A percentile compares a stretch with the other conserved stretches of the same genome.
Evolutionary conservation across 768 basidiomycete species (phyloP).

Genomic region (Lactarius sanguifluus): DNA sequence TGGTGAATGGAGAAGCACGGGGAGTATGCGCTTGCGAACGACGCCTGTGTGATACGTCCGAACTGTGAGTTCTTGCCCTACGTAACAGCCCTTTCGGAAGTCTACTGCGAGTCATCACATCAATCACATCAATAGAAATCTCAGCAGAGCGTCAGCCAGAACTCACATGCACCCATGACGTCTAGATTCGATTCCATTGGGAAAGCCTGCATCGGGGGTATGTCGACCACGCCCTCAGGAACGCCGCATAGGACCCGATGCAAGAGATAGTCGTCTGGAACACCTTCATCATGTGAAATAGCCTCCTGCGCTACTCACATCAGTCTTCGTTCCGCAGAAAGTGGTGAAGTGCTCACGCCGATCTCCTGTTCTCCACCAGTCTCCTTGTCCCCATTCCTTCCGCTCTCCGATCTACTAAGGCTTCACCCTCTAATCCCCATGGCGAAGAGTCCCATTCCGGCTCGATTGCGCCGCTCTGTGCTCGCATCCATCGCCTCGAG

Average conservation of each 20-base stretch:
- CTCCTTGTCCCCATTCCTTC: constrained; percentile 77
- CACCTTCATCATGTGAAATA: constrained; percentile 54
- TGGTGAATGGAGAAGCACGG: constrained; percentile 56
- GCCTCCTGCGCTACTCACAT: constrained; percentile 49
- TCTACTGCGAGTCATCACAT: constrained; percentile 58
- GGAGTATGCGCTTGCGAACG: constrained; percentile 85
- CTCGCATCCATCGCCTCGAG: constrained; percentile 50
- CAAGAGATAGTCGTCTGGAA: constrained; percentile 61
- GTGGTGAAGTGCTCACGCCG: constrained; percentile 56
- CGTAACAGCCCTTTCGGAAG: constrained; percentile 96
- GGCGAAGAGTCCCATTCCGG: constrained; percentile 68
- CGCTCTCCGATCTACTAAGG: constrained; percentile 64
- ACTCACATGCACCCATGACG: constrained; percentile 88
- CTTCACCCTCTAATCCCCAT: constrained; percentile 57
- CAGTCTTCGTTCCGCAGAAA: constrained; percentile 19
- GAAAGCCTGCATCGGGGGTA: constrained; percentile 72
- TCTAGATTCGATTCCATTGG: constrained; percentile 96
- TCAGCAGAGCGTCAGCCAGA: neutral
- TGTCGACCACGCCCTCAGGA: constrained; percentile 82
- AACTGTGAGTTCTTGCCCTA: constrained; percentile 96
- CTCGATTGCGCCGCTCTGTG: constrained; percentile 75
- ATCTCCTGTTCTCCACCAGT: constrained; percentile 64
- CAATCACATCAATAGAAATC: constrained; percentile 16
- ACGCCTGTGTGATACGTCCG: constrained; percentile 94
- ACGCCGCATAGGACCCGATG: constrained; percentile 83